Base-by-base conservation (phyloP, 768 basidiomycete species). In the Polyporus arcularius region DNA sequence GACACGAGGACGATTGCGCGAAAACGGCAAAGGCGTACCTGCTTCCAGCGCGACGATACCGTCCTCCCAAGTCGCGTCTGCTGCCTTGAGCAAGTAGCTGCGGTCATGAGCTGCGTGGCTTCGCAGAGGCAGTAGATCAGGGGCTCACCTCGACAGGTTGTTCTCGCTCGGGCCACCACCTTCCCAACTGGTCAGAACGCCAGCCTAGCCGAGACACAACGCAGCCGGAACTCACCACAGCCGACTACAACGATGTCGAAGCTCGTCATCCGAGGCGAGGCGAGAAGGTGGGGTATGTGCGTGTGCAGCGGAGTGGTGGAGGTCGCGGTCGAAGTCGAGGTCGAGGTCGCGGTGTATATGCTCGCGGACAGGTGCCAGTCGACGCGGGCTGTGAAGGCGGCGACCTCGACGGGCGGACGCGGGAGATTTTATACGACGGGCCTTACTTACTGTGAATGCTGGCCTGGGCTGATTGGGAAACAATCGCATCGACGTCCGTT, bases 131-230 rank as follows among this genome's bases (percentile, higher is more conserved):
- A 28, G 47, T 46, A 40, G 57, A 61, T 48, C 15, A 46, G 41
- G 43, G 18, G 53, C 88, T 65, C 72, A 94, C 94, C 85, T 89
- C 30, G 91, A 92, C 63, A 97, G 75, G 76, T 98, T 92, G 26
- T 87, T 89, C 74, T 98, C 96, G 67, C 88, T 82, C 8, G 93
- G 94, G 51, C 96, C 96, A 47, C 96, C 96, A 58, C 94, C 93
- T 66, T 26, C 40, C 21, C 12, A n/a, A 38, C 9, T 21, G 40
- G 41, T 26, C 28, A 40, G n/a, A 15, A 18, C 16, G 50, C 79
- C 45, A 41, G 41, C 38, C 16, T 14, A 14, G 12, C 26, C 30
- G 21, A 28, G 16, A 45, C 46, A 8, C 18, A 48, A 28, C 46
- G 46, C 46, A 11, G 21, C 35, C 16, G 45, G 16, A 21, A 58